Evolutionary conservation across 257 asterid species (phyloP).

Genomic region (Solanum corneliomulleri): DNA sequence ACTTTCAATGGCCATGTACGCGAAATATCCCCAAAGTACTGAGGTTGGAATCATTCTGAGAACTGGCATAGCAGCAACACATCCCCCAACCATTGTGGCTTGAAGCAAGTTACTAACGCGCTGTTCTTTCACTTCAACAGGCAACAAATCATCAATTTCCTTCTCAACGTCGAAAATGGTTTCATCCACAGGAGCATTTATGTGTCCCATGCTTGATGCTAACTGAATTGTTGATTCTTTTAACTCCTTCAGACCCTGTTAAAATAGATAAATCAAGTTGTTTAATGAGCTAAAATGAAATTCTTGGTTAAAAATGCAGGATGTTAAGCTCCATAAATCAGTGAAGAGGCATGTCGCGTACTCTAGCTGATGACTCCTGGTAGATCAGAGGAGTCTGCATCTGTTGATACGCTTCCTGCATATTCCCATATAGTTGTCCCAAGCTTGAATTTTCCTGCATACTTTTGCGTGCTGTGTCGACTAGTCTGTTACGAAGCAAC

Average conservation of each 20-base stretch:
- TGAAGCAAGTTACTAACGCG: constrained; percentile 82
- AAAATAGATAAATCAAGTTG: background rate
- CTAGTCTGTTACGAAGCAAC: constrained; percentile 71
- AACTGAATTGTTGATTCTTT: constrained; percentile 66
- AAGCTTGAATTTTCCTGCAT: constrained; percentile 60
- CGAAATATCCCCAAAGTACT: constrained; percentile 89
- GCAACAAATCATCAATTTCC: constrained; percentile 73
- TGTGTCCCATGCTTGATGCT: constrained; percentile 76
- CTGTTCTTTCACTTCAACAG: constrained; percentile 86
- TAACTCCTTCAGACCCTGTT: constrained; percentile 80
- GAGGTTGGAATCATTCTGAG: constrained; percentile 89
- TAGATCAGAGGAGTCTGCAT: constrained; percentile 86
- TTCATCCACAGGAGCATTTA: constrained; percentile 68
- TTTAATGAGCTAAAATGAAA: background rate
- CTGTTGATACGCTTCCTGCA: constrained; percentile 82
- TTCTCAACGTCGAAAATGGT: constrained; percentile 68
- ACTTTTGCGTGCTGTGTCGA: constrained; percentile 55
- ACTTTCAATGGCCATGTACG: constrained; percentile 92
- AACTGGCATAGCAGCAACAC: constrained; percentile 82
- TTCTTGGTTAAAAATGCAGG: background rate
- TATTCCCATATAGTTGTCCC: constrained; percentile 69
- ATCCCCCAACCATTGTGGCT: constrained; percentile 64
- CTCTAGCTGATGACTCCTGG: constrained; percentile 52
- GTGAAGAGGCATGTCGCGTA: constrained; percentile 13
- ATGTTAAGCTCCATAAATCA: background rate